phyloP scores from a whole-genome alignment of 768 basidiomycete species.

The Termitomyces eurrhizus region DNA sequence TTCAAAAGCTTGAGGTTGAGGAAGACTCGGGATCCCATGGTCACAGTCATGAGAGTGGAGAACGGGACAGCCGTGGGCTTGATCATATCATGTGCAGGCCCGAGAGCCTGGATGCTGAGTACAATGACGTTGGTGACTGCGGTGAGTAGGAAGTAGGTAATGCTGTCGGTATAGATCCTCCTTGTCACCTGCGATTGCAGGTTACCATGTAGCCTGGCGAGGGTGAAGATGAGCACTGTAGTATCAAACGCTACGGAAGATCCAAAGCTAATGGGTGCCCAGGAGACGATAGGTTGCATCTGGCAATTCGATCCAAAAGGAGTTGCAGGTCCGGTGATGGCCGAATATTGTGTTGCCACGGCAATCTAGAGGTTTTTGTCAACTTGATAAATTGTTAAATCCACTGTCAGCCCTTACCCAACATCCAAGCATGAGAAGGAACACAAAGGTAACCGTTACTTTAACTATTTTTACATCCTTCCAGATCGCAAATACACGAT shows the following conservation, averaged over 20 bases:
- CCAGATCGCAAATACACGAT: constrained; percentile 31
- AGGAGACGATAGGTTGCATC: constrained; percentile 25
- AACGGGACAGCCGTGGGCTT: constrained; percentile 26
- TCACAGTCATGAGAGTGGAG: constrained; percentile 25
- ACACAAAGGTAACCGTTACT: constrained; percentile 20
- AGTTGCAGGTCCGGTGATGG: constrained; percentile 19
- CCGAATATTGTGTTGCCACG: constrained; percentile 26
- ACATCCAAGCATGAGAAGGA: constrained; percentile 24
- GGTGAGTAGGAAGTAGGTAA: constrained; percentile 24
- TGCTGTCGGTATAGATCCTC: constrained; percentile 26
- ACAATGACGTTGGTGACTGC: constrained; percentile 24
- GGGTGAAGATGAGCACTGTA: constrained; percentile 22
- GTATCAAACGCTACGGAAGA: constrained; percentile 28
- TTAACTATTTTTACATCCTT: constrained; percentile 22
- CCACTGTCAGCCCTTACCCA: constrained; percentile 23
- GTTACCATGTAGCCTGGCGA: constrained; percentile 19
- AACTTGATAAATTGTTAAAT: not conserved
- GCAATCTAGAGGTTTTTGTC: constrained; percentile 20
- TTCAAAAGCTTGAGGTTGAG: constrained; percentile 23
- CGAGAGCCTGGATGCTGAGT: constrained; percentile 24
- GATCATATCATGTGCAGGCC: constrained; percentile 21
- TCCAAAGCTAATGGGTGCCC: constrained; percentile 31
- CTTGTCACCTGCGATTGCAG: constrained; percentile 20
- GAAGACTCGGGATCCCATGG: constrained; percentile 30
- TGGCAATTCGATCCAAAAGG: constrained; percentile 32